phyloP scores from a whole-genome alignment of 2,329 filamentous ascomycete species.

The Coniochaeta hoffmannii region DNA sequence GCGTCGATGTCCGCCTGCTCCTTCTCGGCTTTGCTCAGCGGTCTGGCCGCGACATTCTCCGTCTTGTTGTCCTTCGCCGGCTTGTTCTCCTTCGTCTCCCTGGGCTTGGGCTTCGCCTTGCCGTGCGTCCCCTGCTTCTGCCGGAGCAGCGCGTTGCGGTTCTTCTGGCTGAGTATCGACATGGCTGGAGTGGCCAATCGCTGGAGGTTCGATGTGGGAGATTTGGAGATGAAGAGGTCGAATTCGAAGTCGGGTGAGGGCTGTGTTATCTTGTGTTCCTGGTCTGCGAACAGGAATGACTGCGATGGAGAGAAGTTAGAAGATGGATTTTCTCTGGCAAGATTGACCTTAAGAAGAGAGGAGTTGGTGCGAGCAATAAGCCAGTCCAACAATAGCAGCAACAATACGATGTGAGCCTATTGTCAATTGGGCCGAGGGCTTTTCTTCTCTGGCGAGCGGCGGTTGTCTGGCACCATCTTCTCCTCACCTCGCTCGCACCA shows the following conservation, averaged over 20 bases:
- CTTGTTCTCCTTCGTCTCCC: constrained; percentile 5
- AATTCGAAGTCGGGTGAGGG: constrained; percentile 37
- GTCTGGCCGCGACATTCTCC: constrained; percentile 3
- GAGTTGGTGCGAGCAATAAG: background rate
- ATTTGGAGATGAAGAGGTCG: constrained; percentile 49
- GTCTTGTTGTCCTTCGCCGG: constrained; percentile 12
- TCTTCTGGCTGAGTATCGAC: constrained; percentile 39
- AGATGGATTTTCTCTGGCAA: background rate
- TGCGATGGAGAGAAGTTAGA: constrained; percentile 17
- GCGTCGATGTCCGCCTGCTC: constrained; percentile 28
- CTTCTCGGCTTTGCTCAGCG: background rate
- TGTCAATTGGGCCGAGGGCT: background rate
- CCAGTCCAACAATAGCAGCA: background rate
- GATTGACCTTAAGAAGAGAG: background rate
- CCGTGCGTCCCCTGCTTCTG: constrained; percentile 20
- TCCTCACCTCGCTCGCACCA: background rate
- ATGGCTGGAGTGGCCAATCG: constrained; percentile 42
- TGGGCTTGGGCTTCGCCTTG: constrained; percentile 13
- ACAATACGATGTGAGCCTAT: background rate
- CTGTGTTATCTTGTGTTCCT: constrained; percentile 23
- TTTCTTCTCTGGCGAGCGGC: constrained; percentile 1
- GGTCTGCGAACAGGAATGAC: constrained; percentile 46
- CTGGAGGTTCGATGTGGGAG: constrained; percentile 39
- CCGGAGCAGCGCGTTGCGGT: constrained; percentile 18
- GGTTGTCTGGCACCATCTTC: constrained; percentile 5